Conservation (phyloP, 768 basidiomycete genomes). For the Rhodotorula diobovata region DNA sequence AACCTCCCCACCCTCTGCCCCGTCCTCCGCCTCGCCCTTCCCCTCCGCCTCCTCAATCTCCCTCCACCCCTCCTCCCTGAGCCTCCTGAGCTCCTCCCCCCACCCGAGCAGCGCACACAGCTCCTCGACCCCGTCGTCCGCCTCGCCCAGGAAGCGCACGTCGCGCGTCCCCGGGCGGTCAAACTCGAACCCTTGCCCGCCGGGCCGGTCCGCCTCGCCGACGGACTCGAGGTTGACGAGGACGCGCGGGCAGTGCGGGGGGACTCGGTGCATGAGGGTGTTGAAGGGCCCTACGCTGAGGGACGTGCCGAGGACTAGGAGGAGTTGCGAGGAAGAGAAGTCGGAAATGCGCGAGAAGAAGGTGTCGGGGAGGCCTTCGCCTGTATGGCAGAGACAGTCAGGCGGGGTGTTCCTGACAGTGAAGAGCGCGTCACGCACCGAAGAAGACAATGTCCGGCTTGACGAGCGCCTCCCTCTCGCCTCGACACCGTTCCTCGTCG, state of each 20-base stretch:
- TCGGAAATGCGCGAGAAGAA: conserved; percentile 60
- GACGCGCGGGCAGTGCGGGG: conserved; percentile 65
- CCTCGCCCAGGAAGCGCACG: conserved; percentile 14
- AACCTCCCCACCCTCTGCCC: no score
- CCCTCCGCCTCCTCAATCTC: not conserved
- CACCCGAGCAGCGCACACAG: conserved; percentile 21
- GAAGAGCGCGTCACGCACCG: conserved; percentile 43
- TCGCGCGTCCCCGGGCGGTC: conserved; percentile 9
- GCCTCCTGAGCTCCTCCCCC: conserved; percentile 7
- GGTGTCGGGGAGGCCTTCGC: conserved; percentile 60
- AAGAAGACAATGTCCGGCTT: conserved; percentile 41
- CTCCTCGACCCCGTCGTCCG: conserved; percentile 19
- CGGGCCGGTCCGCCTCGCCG: conserved; percentile 50
- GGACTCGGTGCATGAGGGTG: conserved; percentile 61
- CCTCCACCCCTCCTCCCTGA: conserved; percentile 13
- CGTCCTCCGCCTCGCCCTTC: not conserved
- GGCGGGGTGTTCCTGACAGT: not conserved
- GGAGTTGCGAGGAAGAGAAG: conserved; percentile 68
- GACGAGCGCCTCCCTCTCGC: conserved; percentile 43
- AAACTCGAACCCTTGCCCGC: conserved; percentile 27
- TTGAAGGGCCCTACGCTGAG: conserved; percentile 71
- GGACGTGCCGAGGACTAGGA: conserved; percentile 87
- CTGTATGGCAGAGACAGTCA: not conserved
- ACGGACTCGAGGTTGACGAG: conserved; percentile 82
- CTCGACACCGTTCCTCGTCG: conserved; percentile 42